Evolutionary conservation across 2,329 filamentous ascomycete genomes (phyloP).

Genomic region (Botrytis medusae): DNA sequence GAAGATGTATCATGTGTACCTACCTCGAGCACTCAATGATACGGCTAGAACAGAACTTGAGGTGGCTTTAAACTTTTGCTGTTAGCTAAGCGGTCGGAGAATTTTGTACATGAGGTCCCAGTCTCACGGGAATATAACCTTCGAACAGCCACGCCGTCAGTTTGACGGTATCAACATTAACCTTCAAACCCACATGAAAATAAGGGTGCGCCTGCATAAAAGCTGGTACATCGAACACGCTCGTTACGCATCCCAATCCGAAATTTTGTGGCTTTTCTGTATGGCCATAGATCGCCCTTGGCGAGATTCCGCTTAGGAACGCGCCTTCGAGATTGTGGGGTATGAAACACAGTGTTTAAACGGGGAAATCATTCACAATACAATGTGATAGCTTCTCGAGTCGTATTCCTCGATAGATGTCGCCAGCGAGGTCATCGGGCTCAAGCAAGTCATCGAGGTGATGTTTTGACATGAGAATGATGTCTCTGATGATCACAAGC

Average conservation of each 20-base stretch:
- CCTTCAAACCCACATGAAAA: not conserved
- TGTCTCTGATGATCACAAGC: constrained; percentile 14
- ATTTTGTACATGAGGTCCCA: not conserved
- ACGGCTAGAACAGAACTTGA: too few relatives aligned
- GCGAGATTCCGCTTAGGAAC: not conserved
- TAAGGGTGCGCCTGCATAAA: not conserved
- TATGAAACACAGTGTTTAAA: constrained; percentile 11
- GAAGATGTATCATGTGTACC: not conserved
- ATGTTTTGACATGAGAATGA: not conserved
- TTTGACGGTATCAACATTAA: not conserved
- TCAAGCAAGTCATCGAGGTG: not conserved
- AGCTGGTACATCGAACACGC: not conserved
- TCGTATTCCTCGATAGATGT: not conserved
- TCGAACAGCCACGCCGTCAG: not conserved
- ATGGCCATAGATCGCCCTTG: not conserved
- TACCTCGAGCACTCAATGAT: not conserved
- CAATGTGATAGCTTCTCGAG: not conserved
- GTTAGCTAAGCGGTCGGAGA: not conserved
- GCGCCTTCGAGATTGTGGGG: not conserved
- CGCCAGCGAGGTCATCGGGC: not conserved
- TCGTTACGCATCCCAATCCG: not conserved
- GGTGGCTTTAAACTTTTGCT: not conserved
- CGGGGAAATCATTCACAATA: not conserved
- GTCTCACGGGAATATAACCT: not conserved
- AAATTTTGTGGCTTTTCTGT: not conserved